Percentiles rank a stretch among this genome's conserved stretches.
Evolutionary conservation across 139 green algal species (phyloP).

Genomic region (Chlorella sp.): DNA sequence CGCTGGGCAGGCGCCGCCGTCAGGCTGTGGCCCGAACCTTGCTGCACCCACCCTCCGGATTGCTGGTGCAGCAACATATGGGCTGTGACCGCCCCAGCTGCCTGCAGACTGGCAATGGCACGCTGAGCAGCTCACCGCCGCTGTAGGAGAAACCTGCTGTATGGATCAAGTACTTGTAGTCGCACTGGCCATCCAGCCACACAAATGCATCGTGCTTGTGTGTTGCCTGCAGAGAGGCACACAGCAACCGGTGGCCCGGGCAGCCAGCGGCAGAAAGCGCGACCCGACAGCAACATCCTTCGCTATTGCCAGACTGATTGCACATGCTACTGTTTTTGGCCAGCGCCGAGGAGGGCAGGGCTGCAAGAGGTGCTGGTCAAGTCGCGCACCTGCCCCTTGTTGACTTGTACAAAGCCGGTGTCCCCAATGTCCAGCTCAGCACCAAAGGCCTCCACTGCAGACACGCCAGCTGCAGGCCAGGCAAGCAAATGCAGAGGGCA

Average conservation of each 20-base stretch:
- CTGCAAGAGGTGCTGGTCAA: neutral
- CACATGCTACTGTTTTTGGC: too few species aligned
- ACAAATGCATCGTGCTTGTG: slow-evolving; percentile 35
- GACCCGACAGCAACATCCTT: too few species aligned
- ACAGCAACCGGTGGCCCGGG: too few species aligned
- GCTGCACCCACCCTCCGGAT: too few species aligned
- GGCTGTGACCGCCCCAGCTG: too few species aligned
- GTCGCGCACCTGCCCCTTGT: neutral
- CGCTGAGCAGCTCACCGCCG: neutral
- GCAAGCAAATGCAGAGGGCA: neutral
- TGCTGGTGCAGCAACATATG: too few species aligned
- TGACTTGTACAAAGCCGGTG: slow-evolving; percentile 42
- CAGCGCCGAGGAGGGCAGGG: too few species aligned
- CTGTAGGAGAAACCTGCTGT: slow-evolving; percentile 52
- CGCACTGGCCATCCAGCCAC: slow-evolving; percentile 45
- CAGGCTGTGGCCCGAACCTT: too few species aligned
- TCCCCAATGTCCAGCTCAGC: slow-evolving; percentile 37
- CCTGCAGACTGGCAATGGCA: too few species aligned
- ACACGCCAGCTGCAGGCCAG: neutral
- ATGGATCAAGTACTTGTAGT: slow-evolving; percentile 47
- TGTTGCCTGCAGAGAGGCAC: neutral
- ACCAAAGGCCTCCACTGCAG: slow-evolving; percentile 22
- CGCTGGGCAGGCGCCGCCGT: too few species aligned
- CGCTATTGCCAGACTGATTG: too few species aligned
- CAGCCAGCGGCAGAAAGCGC: neutral